These are phyloP conservation scores for Chlorophyllum brunneum DNA, from an alignment of 768 basidiomycete species.

Conservation along the genomic window DNA sequence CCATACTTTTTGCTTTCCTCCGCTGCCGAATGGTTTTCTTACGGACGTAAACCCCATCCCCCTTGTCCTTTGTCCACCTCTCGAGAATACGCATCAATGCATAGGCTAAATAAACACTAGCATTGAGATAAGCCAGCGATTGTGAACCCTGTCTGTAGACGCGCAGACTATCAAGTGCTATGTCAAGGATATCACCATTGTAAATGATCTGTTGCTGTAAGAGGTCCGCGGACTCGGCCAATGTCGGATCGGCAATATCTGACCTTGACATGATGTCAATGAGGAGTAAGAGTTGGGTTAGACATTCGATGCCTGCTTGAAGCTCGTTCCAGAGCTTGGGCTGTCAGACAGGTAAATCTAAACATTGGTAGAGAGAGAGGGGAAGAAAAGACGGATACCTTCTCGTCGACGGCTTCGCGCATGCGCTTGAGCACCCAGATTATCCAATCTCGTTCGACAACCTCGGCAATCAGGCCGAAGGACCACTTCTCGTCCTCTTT, in stretches of 20 bases:
- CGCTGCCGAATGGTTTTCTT: conserved; percentile 56
- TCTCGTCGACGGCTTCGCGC: conserved; percentile 86
- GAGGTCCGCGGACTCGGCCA: conserved; percentile 73
- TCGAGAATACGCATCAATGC: conserved; percentile 88
- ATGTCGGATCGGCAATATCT: conserved; percentile 36
- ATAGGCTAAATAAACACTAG: conserved; percentile 80
- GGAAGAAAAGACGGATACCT: conserved; percentile 45
- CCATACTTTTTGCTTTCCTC: conserved; percentile 40
- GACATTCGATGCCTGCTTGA: conserved; percentile 90
- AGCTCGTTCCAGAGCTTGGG: conserved; percentile 94
- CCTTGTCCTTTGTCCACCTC: conserved; percentile 72
- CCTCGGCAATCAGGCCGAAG: conserved; percentile 77
- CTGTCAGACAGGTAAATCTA: conserved; percentile 32
- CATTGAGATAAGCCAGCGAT: conserved; percentile 77
- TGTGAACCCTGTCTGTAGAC: conserved; percentile 81
- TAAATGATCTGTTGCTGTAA: conserved; percentile 92
- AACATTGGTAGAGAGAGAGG: not conserved
- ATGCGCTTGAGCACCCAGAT: conserved; percentile 89
- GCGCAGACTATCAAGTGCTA: conserved; percentile 73
- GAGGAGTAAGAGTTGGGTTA: conserved; percentile 87
- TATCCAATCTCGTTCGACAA: conserved; percentile 84
- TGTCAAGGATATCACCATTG: conserved; percentile 91
- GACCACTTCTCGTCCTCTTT: conserved; percentile 40
- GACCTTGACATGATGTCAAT: conserved; percentile 78
- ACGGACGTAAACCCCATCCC: conserved; percentile 74